Evolutionary conservation across 768 basidiomycete genomes (phyloP), one percentile per base, ranked within the genome.

Genomic region (Phanerochaete sordida): DNA sequence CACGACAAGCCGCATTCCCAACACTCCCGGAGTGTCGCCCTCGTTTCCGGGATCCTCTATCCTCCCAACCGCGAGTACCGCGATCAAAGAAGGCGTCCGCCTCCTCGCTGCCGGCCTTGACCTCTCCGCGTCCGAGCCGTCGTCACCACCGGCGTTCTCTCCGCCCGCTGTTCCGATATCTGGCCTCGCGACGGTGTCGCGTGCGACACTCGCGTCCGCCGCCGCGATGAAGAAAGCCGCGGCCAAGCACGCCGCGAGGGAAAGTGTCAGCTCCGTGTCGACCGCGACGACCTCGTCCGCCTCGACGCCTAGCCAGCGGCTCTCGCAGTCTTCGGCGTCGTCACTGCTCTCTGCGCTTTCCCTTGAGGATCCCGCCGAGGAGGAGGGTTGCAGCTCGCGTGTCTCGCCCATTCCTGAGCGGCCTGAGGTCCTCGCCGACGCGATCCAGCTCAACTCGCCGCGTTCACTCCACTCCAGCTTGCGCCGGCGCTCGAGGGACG

Each of bases 71-170:
- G 54, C 71, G 7, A 70, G 67, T 15, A 72, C 75, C 15, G 73
- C 76, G 6, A 78, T 90, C 64, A 83, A 81, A 64, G 88, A 84
- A 64, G 82, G 87, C 15, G 84, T 88, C 3, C 76, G 86, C 35
- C 74, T 88, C 49, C 72, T 91, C 30, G 78, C 82, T 4, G 80
- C 82, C 0, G 83, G 71, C 26, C 71, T 74, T 31, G 76, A 76
- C 28, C 60, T 77, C 21, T 68, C 57, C 54, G 62, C 66, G 15
- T 33, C 55, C 3, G 62, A 72, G 37, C 58, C 68, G n/a, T 44
- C 63, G n/a, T 59, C 61, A 5, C 57, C 64, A n/a, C 53, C 67
- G 23, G 28, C 62, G n/a, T 31, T 59, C 54, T 52, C 68, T 24
- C 47, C 64, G 24, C 46, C 56, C 26, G 59, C 57, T 26, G 56